Conservation (phyloP, 257 asterid species). For the Salvia splendens region DNA sequence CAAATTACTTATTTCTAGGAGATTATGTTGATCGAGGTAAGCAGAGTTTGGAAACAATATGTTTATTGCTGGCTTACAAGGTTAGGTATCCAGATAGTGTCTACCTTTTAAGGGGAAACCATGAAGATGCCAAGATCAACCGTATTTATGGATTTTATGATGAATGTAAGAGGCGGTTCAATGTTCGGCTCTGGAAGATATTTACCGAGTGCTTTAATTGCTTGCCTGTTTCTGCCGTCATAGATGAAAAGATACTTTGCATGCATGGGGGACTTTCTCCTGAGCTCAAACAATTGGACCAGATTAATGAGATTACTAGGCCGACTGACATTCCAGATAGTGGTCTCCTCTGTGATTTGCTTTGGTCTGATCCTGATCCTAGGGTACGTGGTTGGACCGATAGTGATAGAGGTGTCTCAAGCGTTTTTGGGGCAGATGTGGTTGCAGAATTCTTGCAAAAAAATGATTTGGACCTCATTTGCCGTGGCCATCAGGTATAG, state of each 20-base stretch:
- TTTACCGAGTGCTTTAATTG: slow-evolving; percentile 77
- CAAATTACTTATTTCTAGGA: slow-evolving; percentile 75
- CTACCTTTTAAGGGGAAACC: slow-evolving; percentile 75
- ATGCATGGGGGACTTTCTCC: slow-evolving; percentile 89
- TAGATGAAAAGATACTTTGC: slow-evolving; percentile 73
- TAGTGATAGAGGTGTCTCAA: slow-evolving; percentile 78
- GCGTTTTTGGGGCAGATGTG: slow-evolving; percentile 33
- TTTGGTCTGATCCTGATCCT: slow-evolving; percentile 81
- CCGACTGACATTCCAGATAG: slow-evolving; percentile 65
- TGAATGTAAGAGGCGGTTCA: slow-evolving; percentile 56
- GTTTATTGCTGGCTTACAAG: slow-evolving; percentile 75
- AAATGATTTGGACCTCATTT: slow-evolving; percentile 37
- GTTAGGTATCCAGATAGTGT: slow-evolving; percentile 63
- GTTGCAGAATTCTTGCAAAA: slow-evolving; percentile 59
- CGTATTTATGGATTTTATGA: slow-evolving; percentile 78
- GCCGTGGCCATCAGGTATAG: slow-evolving; percentile 80
- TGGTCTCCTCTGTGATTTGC: slow-evolving; percentile 52
- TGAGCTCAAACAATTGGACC: slow-evolving; percentile 49
- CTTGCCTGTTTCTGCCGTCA: slow-evolving; percentile 71
- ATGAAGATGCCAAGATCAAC: slow-evolving; percentile 84
- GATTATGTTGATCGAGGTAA: slow-evolving; percentile 86
- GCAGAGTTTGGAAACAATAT: slow-evolving; percentile 35
- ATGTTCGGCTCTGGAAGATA: too few species aligned
- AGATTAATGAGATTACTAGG: slow-evolving; percentile 59
- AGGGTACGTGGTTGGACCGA: slow-evolving; percentile 66